Evolutionary conservation across 1,284 basidiomycete species (phyloP), one percentile per base, ranked within the genome.

Genomic region (Phlebopus sp.): DNA sequence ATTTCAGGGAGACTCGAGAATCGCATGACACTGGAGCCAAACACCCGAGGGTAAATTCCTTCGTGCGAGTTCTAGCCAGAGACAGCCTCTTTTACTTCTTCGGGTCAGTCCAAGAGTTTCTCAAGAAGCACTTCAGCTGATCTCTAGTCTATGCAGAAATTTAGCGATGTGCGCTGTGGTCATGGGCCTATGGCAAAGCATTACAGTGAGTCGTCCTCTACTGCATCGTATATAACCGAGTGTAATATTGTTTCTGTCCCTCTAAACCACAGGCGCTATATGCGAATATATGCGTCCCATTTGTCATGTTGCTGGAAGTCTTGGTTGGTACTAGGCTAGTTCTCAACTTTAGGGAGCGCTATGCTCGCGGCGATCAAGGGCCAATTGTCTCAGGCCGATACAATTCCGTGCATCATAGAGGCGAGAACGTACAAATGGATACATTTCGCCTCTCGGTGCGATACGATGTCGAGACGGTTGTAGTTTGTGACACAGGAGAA

Each of bases 51-150:
- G n/a, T 51, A 7, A 57, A 53, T 35, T 46, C 59, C 15, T 67
- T 66, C 9, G 46, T 64, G 41, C 25, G 31, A n/a, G 23, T 64
- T 37, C 32, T 64, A 36, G 59, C 53, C 0, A 58, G 66, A 17
- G 64, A 64, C 35, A 68, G 64, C 21, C 44, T 67, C 13, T 59
- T 58, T 17, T 64, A 68, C 46, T 64, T 66, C 19, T 62, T 64
- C 47, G 48, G 63, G 66, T 68, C 31, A 45, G 62, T 52, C 3
- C 23, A 13, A n/a, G 4, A n/a, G 25, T 15, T 14, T 30, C 32
- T 17, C 17, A 17, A 14, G 3, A 14, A 9, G 14, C 14, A 6
- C 18, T 8, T n/a, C 2, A 2, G 8, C 39, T 49, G 27, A 42
- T 19, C 17, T 2, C 15, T 7, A 5, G 5, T 15, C 37, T 11